Evolutionary conservation across 164 flowering plant species (phyloP).

Genomic region (Cinnamomum chago): DNA sequence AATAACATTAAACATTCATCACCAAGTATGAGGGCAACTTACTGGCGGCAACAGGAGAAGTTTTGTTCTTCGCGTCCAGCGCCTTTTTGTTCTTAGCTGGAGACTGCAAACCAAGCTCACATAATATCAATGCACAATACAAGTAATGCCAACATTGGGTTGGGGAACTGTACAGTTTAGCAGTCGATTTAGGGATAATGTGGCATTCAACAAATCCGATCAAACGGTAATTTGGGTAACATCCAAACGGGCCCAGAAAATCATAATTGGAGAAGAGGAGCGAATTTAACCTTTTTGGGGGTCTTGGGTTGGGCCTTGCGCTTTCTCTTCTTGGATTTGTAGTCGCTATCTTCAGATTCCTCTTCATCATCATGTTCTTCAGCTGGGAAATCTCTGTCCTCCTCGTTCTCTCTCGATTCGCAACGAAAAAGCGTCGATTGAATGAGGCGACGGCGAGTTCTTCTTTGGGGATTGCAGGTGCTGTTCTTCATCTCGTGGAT

Average conservation of each 20-base stretch:
- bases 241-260: neutral
- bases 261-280: neutral
- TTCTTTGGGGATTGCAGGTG: slow-evolving; percentile 10
- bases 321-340: slow-evolving; percentile 35
- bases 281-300: slow-evolving; percentile 35
- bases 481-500: slow-evolving; percentile 2
- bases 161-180: neutral
- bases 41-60: slow-evolving; percentile 24
- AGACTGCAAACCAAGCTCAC: slow-evolving; percentile 30
- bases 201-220: neutral
- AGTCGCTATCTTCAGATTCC: slow-evolving; percentile 38
- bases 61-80: slow-evolving; percentile 14
- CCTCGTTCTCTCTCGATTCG: slow-evolving; percentile 18
- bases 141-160: neutral
- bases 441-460: slow-evolving; percentile 37
- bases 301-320: slow-evolving; percentile 19
- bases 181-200: neutral
- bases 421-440: slow-evolving; percentile 51
- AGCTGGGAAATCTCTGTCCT: slow-evolving; percentile 8
- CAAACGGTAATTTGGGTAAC: neutral
- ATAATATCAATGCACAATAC: slow-evolving; percentile 13
- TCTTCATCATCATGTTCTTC: slow-evolving; percentile 28
- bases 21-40: slow-evolving; percentile 14
- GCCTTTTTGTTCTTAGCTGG: slow-evolving; percentile 18
- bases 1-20: neutral